phyloP scores from a whole-genome alignment of 495 filamentous ascomycete genomes.

The Aspergillus ostianus region DNA sequence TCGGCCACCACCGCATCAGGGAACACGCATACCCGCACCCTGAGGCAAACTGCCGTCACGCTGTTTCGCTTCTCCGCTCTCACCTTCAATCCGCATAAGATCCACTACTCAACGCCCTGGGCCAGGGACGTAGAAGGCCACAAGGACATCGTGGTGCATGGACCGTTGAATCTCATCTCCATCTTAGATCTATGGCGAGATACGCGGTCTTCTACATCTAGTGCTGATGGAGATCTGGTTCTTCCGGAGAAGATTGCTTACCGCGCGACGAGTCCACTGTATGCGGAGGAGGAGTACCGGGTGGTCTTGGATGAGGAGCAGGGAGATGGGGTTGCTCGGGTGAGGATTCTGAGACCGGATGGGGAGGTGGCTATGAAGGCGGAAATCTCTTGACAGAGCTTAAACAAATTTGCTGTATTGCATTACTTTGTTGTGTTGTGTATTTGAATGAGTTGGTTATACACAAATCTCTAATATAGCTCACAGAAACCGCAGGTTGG shows the following conservation, averaged over 20 bases:
- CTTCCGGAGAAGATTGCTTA: slow-evolving; percentile 55
- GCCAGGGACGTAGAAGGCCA: slow-evolving; percentile 59
- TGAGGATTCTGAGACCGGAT: slow-evolving; percentile 42
- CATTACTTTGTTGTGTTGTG: too few species aligned
- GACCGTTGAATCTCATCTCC: slow-evolving; percentile 60
- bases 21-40: slow-evolving; percentile 39
- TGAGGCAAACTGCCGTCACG: slow-evolving; percentile 53
- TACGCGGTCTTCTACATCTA: slow-evolving; percentile 11
- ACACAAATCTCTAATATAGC: too few species aligned
- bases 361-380: slow-evolving; percentile 49
- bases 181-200: slow-evolving; percentile 67
- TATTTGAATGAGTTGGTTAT: too few species aligned
- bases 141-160: slow-evolving; percentile 59
- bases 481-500: too few species aligned
- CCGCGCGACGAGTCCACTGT: slow-evolving; percentile 58
- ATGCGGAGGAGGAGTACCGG: slow-evolving; percentile 53
- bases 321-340: slow-evolving; percentile 23
- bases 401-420: not conserved
- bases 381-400: slow-evolving; percentile 25
- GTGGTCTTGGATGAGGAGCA: slow-evolving; percentile 41
- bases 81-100: slow-evolving; percentile 72
- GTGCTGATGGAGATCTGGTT: slow-evolving; percentile 15
- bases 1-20: slow-evolving; percentile 26
- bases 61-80: slow-evolving; percentile 72
- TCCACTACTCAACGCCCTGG: slow-evolving; percentile 65